Conservation (phyloP, 805 yeast species). For the Candida orba region DNA sequence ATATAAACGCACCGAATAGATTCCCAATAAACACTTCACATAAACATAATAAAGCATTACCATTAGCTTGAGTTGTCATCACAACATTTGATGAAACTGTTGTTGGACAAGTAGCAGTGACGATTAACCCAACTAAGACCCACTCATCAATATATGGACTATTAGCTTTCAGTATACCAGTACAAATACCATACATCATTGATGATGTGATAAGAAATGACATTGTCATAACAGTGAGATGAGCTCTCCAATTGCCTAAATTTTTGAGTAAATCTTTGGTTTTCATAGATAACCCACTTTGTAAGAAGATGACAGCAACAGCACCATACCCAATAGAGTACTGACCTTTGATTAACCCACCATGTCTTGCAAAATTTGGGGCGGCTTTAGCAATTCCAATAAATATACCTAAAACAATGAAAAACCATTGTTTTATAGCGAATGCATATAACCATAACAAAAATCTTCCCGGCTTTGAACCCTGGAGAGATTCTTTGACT, state of each 20-base stretch:
- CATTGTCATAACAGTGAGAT: constrained; percentile 55
- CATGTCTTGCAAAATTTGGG: constrained; percentile 79
- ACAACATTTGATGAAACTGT: constrained; percentile 89
- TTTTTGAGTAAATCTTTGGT: constrained; percentile 55
- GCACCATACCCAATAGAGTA: constrained; percentile 81
- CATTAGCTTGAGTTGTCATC: constrained; percentile 83
- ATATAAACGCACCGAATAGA: constrained; percentile 75
- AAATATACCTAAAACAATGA: constrained; percentile 60
- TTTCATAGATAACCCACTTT: constrained; percentile 74
- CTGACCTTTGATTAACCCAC: constrained; percentile 68
- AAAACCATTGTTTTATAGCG: constrained; percentile 59
- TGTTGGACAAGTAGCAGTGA: constrained; percentile 85
- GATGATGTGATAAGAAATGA: constrained; percentile 69
- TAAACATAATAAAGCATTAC: constrained; percentile 69
- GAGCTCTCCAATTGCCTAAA: constrained; percentile 76
- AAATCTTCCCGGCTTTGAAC: constrained; percentile 1
- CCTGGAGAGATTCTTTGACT: background rate
- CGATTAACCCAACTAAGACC: constrained; percentile 74
- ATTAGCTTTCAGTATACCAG: constrained; percentile 54
- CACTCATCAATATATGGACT: constrained; percentile 60
- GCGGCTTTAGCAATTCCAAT: constrained; percentile 70
- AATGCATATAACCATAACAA: constrained; percentile 11
- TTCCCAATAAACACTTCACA: constrained; percentile 87
- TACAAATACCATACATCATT: constrained; percentile 64
- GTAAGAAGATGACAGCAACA: constrained; percentile 76